Base-by-base conservation (phyloP, 2,329 filamentous ascomycete species). In the Tricladium varicosporioides region DNA sequence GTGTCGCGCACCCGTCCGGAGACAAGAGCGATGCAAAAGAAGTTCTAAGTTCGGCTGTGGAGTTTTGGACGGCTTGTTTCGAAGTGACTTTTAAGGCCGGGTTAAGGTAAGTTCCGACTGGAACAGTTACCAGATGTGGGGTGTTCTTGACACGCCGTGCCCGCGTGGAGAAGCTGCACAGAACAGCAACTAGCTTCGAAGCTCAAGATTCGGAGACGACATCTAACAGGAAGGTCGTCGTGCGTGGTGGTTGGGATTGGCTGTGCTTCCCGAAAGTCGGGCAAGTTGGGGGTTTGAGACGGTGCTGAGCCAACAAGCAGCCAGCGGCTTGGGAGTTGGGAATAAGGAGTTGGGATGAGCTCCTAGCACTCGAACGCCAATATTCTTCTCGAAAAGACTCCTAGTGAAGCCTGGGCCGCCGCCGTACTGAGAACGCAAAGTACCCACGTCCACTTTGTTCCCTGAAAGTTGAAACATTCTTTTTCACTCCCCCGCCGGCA, bases 91-190 rank as follows among this genome's bases (percentile, higher is more conserved):
- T 27, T 44, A 19, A 47, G 51, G 33, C 54, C 45, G 50, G 48
- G 19, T 19, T 31, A 32, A 55, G 56, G 53, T n/a, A 53, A 48
- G 31, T 53, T 56, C 59, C 56, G 44, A 54, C 56, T 54, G 58
- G 55, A 36, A 15, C 40, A 53, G 33, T 44, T 10, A 36, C 18
- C 15, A 32, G 14, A 48, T 51, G 42, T 46, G 48, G 51, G 51
- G 51, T 36, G 22, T 45, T 22, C 36, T 15, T 51, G 48, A 51
- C 48, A 51, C 36, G 48, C 48, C 40, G n/a, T n/a, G 48, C 33
- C n/a, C 48, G 48, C 48, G 48, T 51, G 48, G 48, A 27, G 16
- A 51, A 31, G 18, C n/a, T 43, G 32, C 16, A 40, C 31, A 11
- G 32, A 51, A 40, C 15, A 15, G 43, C 15, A 9, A 43, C 15